Conservation (phyloP, 208 protist genomes). For the Blastocrithidia nonstop region DNA sequence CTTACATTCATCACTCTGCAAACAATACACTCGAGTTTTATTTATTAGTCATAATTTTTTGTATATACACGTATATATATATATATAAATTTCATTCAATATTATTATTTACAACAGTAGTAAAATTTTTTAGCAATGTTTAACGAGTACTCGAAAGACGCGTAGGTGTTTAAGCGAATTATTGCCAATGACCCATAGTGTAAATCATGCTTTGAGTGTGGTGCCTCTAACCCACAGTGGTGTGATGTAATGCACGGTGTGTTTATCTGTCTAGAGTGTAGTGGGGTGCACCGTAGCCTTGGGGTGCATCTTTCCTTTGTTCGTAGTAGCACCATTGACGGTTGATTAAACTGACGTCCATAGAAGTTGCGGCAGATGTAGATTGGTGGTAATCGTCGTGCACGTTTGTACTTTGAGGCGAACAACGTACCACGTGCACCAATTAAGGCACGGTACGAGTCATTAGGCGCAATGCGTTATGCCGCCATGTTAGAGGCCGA, state of each 20-base stretch:
- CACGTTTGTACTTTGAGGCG: conserved; percentile 72
- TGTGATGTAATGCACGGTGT: conserved; percentile 78
- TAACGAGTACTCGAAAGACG: not conserved
- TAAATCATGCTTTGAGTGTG: conserved; percentile 80
- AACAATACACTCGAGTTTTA: too few relatives aligned
- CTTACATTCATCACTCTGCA: too few relatives aligned
- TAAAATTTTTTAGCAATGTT: too few relatives aligned
- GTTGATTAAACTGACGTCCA: conserved; percentile 81
- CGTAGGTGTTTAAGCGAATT: conserved; percentile 34
- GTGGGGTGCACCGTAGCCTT: conserved; percentile 82
- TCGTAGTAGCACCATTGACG: conserved; percentile 87
- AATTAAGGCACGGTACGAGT: conserved; percentile 58
- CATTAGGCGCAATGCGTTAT: conserved; percentile 67
- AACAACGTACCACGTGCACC: conserved; percentile 43
- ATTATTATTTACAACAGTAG: too few relatives aligned
- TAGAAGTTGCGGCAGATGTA: conserved; percentile 84
- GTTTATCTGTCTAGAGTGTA: conserved; percentile 86
- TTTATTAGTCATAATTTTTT: too few relatives aligned
- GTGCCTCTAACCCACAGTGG: conserved; percentile 80
- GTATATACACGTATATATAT: too few relatives aligned
- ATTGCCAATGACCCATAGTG: conserved; percentile 64
- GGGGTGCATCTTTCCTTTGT: conserved; percentile 90
- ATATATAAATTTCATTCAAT: too few relatives aligned
- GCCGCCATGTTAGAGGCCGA: conserved; percentile 67
- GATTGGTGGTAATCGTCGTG: conserved; percentile 79